Evolutionary conservation across 176 grass and related monocot species (phyloP).

Genomic region (Aegilops umbellulata): DNA sequence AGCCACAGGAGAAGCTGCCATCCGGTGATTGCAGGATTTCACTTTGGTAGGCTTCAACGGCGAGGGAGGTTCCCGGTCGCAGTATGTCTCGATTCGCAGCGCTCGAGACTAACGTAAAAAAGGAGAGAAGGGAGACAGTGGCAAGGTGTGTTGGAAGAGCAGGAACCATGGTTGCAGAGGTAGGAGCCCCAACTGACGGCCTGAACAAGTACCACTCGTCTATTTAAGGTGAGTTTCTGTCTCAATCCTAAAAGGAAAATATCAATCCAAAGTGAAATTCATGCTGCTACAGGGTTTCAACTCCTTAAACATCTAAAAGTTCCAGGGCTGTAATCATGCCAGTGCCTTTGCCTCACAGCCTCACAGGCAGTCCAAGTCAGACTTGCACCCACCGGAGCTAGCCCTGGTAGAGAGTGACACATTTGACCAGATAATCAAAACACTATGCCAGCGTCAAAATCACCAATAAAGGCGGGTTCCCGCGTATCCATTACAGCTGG

Average conservation of each 20-base stretch:
- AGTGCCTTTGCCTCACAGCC: background rate
- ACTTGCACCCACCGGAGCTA: background rate
- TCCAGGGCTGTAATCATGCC: background rate
- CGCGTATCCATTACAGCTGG: background rate
- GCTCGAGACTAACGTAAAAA: too few relatives aligned
- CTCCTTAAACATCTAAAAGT: background rate
- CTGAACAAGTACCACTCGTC: background rate
- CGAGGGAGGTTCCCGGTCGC: background rate
- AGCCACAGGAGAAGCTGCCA: background rate
- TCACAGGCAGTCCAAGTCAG: background rate
- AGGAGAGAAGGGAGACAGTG: background rate
- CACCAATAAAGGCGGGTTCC: background rate
- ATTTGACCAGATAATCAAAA: background rate
- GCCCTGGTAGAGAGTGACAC: background rate
- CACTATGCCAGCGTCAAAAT: background rate
- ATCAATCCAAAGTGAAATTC: background rate
- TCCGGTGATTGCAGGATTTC: constrained; percentile 7
- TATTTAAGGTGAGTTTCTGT: background rate
- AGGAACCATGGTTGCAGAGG: constrained; percentile 4
- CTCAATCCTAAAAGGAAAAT: background rate
- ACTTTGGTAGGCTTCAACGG: constrained; percentile 24
- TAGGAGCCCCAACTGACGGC: background rate
- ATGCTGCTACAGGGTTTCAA: background rate
- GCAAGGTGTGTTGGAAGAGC: constrained; percentile 6
- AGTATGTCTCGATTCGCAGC: background rate